Percentiles rank a stretch among this genome's conserved stretches.
Evolutionary conservation across 306 rosid genomes (phyloP).

Genomic region (Astragalus glycyphyllos): DNA sequence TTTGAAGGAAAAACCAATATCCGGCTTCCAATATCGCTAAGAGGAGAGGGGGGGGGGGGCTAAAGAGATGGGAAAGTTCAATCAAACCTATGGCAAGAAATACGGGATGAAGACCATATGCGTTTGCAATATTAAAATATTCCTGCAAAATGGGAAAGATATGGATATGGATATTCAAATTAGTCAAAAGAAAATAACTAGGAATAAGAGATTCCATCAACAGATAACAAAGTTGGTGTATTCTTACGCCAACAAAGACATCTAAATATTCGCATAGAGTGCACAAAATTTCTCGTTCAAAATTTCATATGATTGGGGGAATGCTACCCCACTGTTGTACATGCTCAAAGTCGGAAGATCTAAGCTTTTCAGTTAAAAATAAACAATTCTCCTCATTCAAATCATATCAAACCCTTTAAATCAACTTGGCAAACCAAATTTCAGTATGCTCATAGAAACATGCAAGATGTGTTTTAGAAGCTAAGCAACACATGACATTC

Average conservation of each 20-base stretch:
- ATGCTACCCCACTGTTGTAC: neutral
- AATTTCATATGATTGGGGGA: neutral
- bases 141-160: constrained; percentile 60
- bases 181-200: constrained; percentile 25
- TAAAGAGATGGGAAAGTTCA: constrained; percentile 15
- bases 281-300: constrained; percentile 6
- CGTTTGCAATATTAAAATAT: constrained; percentile 61
- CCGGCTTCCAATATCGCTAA: no score
- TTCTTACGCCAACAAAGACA: neutral
- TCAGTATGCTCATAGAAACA: neutral
- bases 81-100: constrained; percentile 86
- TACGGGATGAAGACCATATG: constrained; percentile 75
- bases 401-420: constrained; percentile 20
- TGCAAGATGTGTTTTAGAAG: constrained; percentile 24
- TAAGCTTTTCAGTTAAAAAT: constrained; percentile 18
- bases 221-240: constrained; percentile 18
- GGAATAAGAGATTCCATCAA: constrained; percentile 34
- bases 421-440: neutral
- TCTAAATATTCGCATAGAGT: neutral
- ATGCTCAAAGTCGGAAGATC: constrained; percentile 5
- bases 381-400: constrained; percentile 22
- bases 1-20: neutral
- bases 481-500: constrained; percentile 29
- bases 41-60: no score
- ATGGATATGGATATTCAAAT: constrained; percentile 28